Percentiles rank a stretch among this genome's conserved stretches.
phyloP scores from a whole-genome alignment of 768 basidiomycete genomes.

The Lentinula raphanica region DNA sequence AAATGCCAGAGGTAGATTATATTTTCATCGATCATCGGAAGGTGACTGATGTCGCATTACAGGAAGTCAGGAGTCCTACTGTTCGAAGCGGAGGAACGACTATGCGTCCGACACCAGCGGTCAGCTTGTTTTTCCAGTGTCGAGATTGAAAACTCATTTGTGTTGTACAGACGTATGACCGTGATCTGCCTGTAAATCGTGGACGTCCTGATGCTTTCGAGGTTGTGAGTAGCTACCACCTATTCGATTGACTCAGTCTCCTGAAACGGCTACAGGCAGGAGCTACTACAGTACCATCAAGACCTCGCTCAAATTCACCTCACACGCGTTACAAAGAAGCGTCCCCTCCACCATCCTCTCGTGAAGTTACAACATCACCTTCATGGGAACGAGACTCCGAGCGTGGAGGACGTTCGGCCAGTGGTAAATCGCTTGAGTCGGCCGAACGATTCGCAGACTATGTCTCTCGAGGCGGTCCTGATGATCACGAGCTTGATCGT shows the following conservation, averaged over 20 bases:
- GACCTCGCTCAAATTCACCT: not conserved
- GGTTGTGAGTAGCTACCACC: not conserved
- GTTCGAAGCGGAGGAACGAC: not conserved
- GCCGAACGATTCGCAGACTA: not conserved
- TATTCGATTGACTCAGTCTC: not conserved
- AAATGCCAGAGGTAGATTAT: not conserved
- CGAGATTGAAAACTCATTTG: not conserved
- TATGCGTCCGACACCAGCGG: not conserved
- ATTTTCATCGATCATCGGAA: not conserved
- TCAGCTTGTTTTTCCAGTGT: not conserved
- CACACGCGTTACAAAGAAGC: not conserved
- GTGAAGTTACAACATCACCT: not conserved
- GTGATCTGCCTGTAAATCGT: not conserved
- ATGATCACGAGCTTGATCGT: not conserved
- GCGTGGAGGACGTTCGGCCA: not conserved
- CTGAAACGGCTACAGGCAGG: not conserved
- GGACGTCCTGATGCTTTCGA: not conserved
- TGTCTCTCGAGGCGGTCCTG: not conserved
- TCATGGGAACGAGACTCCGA: not conserved
- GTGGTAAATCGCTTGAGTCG: not conserved
- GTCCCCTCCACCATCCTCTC: not conserved
- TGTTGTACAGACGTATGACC: not conserved
- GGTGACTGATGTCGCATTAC: not conserved
- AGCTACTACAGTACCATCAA: not conserved
- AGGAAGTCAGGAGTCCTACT: not conserved